Percentiles rank a stretch among this genome's conserved stretches.
Conservation (phyloP, 2,329 filamentous ascomycete species). For the Colletotrichum endophyticum region DNA sequence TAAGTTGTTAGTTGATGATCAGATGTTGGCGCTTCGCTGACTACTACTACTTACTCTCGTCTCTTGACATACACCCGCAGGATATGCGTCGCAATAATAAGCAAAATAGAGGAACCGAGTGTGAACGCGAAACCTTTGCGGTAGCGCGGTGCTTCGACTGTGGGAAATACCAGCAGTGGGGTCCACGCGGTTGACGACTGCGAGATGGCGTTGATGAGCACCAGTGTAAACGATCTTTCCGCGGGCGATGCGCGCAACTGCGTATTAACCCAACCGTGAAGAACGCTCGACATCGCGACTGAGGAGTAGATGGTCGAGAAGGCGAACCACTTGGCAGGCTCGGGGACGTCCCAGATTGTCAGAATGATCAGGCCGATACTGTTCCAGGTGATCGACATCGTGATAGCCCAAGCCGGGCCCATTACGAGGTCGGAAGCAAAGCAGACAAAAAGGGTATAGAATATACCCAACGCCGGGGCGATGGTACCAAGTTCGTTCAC, state of each 20-base stretch:
- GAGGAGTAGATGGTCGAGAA: slow-evolving; percentile 39
- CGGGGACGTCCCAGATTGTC: slow-evolving; percentile 60
- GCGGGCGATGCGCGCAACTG: slow-evolving; percentile 1
- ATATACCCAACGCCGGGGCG: slow-evolving; percentile 1
- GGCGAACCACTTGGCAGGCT: slow-evolving; percentile 58
- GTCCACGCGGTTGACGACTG: slow-evolving; percentile 62
- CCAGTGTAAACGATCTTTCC: slow-evolving; percentile 5
- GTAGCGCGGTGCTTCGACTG: slow-evolving; percentile 46
- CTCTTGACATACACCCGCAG: slow-evolving; percentile 6
- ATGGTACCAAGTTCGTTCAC: slow-evolving; percentile 47
- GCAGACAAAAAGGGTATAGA: slow-evolving; percentile 10
- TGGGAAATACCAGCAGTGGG: slow-evolving; percentile 54
- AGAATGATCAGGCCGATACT: slow-evolving; percentile 40
- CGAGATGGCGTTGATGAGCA: slow-evolving; percentile 43
- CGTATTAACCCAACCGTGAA: slow-evolving; percentile 15
- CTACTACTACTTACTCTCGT: slow-evolving; percentile 8
- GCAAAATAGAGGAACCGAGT: background rate
- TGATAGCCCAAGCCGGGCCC: slow-evolving; percentile 37
- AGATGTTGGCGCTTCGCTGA: background rate
- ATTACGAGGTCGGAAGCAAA: slow-evolving; percentile 13
- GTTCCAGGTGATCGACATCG: slow-evolving; percentile 5
- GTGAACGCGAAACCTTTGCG: slow-evolving; percentile 49
- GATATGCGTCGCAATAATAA: background rate
- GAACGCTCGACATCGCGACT: slow-evolving; percentile 2
- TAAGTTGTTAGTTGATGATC: background rate